phyloP scores from a whole-genome alignment of 2,329 filamentous ascomycete species.

The Hymenoscyphus occultus region DNA sequence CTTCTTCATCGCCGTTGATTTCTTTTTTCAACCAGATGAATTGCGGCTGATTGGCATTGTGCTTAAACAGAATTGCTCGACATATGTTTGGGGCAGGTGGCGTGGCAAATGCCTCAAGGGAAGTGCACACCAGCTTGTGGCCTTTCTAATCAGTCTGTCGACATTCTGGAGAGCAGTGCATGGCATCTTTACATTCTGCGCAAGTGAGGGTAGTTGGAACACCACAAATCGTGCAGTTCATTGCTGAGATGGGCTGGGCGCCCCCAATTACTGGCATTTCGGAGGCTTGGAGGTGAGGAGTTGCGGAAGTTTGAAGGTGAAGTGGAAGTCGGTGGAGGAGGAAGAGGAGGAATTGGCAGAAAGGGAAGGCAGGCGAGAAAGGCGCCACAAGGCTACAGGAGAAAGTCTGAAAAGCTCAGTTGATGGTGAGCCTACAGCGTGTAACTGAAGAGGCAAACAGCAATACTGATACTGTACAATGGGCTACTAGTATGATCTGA shows the following conservation, averaged over 20 bases:
- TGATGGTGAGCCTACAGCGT: no score
- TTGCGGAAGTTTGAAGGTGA: no score
- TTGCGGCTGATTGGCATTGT: neutral
- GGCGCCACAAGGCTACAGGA: no score
- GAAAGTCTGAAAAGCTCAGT: no score
- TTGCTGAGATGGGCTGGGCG: neutral
- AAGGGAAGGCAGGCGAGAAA: no score
- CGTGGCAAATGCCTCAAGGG: neutral
- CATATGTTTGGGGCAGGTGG: neutral
- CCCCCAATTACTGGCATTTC: no score
- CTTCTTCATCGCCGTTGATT: neutral
- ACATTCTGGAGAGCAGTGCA: conserved; percentile 3
- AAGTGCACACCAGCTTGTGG: neutral
- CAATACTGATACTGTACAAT: no score
- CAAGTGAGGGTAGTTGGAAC: neutral
- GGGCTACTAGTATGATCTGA: no score
- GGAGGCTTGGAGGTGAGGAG: no score
- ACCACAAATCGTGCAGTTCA: neutral
- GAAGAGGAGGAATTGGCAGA: no score
- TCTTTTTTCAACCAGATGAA: neutral
- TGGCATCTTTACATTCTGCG: neutral
- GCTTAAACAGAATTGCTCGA: neutral
- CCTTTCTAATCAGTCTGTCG: neutral
- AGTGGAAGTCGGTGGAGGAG: no score
- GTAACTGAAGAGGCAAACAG: no score